Conservation (phyloP, 768 basidiomycete species). For the Atractiella rhizophila region DNA sequence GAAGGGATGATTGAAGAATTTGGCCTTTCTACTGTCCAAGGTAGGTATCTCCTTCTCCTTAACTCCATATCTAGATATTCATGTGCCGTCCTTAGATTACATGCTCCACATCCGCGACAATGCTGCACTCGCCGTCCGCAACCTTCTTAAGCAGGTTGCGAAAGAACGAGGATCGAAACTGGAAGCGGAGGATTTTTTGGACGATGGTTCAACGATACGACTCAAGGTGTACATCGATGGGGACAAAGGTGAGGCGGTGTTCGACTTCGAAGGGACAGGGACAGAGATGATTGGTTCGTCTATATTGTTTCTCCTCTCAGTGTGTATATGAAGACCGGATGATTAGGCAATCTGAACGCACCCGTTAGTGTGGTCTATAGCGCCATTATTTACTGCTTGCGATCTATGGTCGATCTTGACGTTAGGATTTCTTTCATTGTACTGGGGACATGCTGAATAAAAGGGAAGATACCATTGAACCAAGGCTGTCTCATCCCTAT, state of each 20-base stretch:
- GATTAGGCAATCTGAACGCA: conserved; percentile 2
- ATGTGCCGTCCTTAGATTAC: conserved; percentile 3
- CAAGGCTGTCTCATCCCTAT: conserved; percentile 50
- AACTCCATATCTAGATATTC: too few species aligned
- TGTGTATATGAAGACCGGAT: background rate
- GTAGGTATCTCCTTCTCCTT: too few species aligned
- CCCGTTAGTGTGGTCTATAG: conserved; percentile 11
- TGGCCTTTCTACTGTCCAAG: conserved; percentile 55
- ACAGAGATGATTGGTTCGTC: conserved; percentile 21
- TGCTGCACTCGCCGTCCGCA: conserved; percentile 64
- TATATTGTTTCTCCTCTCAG: background rate
- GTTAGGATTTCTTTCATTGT: conserved; percentile 1
- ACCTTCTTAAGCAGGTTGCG: conserved; percentile 48
- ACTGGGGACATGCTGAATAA: conserved; percentile 28
- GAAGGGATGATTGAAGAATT: conserved; percentile 52
- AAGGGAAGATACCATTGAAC: conserved; percentile 70
- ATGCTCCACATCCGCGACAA: conserved; percentile 49
- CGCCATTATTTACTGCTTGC: conserved; percentile 19
- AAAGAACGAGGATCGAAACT: conserved; percentile 43
- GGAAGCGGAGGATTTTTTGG: conserved; percentile 42
- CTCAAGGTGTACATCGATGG: conserved; percentile 55
- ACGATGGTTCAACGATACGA: conserved; percentile 21
- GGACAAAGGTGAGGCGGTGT: conserved; percentile 43
- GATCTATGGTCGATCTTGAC: conserved; percentile 13
- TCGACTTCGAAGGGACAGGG: conserved; percentile 40